Evolutionary conservation across 2,329 filamentous ascomycete genomes (phyloP).

Genomic region (Diplodia intermedia): DNA sequence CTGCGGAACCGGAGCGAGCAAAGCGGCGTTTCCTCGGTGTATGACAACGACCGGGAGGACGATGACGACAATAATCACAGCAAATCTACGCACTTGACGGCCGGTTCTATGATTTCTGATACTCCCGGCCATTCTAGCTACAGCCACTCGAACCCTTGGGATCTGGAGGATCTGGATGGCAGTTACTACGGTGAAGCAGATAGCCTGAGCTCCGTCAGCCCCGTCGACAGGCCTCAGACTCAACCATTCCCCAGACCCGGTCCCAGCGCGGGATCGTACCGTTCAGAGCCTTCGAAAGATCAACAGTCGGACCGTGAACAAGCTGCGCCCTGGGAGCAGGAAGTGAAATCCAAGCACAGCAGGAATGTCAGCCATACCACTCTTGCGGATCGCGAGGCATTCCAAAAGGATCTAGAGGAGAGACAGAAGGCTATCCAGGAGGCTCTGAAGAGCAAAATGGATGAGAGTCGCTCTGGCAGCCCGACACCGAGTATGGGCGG

Average conservation of each 20-base stretch:
- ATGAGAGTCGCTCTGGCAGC: constrained; percentile 59
- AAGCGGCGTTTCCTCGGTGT: constrained; percentile 83
- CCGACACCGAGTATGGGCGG: constrained; percentile 44
- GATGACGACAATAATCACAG: constrained; percentile 52
- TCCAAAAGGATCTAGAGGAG: constrained; percentile 74
- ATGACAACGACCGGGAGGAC: constrained; percentile 45
- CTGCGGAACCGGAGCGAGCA: constrained; percentile 66
- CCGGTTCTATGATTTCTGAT: constrained; percentile 39
- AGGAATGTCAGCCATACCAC: constrained; percentile 59
- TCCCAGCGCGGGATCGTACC: background rate
- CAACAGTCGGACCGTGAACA: constrained; percentile 10
- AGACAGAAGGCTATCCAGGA: constrained; percentile 75
- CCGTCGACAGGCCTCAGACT: constrained; percentile 41
- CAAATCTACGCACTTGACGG: background rate
- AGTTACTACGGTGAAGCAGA: constrained; percentile 46
- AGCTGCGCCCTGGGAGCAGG: constrained; percentile 54
- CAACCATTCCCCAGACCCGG: constrained; percentile 19
- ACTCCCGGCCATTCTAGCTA: constrained; percentile 57
- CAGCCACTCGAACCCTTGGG: constrained; percentile 62
- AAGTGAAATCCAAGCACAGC: constrained; percentile 55
- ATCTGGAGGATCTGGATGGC: constrained; percentile 59
- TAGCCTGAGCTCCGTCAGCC: constrained; percentile 47
- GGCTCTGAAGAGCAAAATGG: constrained; percentile 72
- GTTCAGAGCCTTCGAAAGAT: background rate
- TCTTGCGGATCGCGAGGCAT: constrained; percentile 69